A percentile compares a stretch with the other conserved stretches of the same genome.
Evolutionary conservation across 345 rosid genomes (phyloP).

Genomic region (Noccaea caerulescens): DNA sequence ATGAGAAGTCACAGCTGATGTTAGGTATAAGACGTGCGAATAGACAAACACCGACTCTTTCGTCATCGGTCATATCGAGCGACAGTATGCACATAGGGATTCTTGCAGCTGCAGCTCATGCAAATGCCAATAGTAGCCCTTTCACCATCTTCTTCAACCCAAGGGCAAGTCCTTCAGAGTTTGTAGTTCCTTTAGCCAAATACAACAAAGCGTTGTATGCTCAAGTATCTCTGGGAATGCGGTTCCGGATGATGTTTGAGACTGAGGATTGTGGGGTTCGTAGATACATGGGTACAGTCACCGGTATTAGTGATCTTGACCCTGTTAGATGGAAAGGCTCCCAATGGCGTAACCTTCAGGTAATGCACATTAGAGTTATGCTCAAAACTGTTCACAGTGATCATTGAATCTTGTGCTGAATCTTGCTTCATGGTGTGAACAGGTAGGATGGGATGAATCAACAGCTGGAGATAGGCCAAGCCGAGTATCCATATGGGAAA

Average conservation of each 20-base stretch:
- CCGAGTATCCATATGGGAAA: slow-evolving; percentile 94
- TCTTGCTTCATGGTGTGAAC: slow-evolving; percentile 32
- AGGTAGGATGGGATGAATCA: slow-evolving; percentile 99
- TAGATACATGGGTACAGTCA: slow-evolving; percentile 97
- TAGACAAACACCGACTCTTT: slow-evolving; percentile 79
- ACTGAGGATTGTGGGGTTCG: slow-evolving; percentile 88
- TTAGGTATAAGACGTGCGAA: slow-evolving; percentile 84
- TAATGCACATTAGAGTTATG: slow-evolving; percentile 31
- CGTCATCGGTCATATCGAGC: slow-evolving; percentile 90
- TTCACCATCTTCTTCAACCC: slow-evolving; percentile 92
- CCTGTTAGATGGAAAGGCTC: slow-evolving; percentile 93
- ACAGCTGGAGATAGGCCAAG: slow-evolving; percentile 88
- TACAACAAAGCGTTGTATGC: slow-evolving; percentile 79
- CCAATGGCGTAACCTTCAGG: slow-evolving; percentile 97
- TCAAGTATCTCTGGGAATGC: slow-evolving; percentile 90
- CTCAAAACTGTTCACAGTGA: not conserved
- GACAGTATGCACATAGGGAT: slow-evolving; percentile 99
- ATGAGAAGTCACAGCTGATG: slow-evolving; percentile 85
- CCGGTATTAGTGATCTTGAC: slow-evolving; percentile 85
- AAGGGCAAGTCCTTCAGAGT: slow-evolving; percentile 94
- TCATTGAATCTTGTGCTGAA: slow-evolving; percentile 28
- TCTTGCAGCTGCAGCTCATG: slow-evolving; percentile 98
- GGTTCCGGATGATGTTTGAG: slow-evolving; percentile 97
- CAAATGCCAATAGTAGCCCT: slow-evolving; percentile 91
- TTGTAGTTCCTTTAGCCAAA: slow-evolving; percentile 92